Base-by-base conservation (phyloP, 192 early-diverging fungal species). In the Coemansia sp. region DNA sequence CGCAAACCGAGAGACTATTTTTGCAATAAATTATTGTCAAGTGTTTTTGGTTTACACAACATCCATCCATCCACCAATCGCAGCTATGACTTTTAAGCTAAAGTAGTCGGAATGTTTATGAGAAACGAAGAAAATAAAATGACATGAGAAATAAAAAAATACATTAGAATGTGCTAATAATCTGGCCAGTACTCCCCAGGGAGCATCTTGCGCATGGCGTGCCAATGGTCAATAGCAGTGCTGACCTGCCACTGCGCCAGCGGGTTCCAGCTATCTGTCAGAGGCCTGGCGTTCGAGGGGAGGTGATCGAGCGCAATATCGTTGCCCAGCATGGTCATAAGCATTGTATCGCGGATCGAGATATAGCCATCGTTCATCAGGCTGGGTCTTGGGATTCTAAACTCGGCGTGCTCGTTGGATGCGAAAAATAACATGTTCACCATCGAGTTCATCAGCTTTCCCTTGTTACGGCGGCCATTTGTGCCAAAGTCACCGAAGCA, bases 391-490 rank as follows among this genome's bases (percentile, higher is more conserved):
- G 72, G 64, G 18, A 71, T 49, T 36, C 84, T 69, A 66, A 85
- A 87, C 17, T 17, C 57, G 20, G 89, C 58, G 29, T 77, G 83
- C 60, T 75, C 42, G 42, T 56, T 55, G 52, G 87, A 84, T 20
- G 87, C 87, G 82, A 88, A 87, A 78, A 90, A 86, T 63, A 89
- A 78, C 75, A 86, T 88, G 76, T 93, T 92, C 62, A 80, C 78
- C 56, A 89, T 48, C 7, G 28, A 64, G n/a, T 83, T 71, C 51
- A 52, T 52, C 51, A 22, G 51, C 51, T 5, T 25, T 4, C 2
- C n/a, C 20, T 25, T n/a, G 51, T 20, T 25, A 7, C n/a, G 51
- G 18, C 7, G 14, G 20, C 60, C 61, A 34, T 82, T 80, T 2
- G 69, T 70, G 10, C 63, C 36, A 20, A 63, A 71, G 68, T 95